Evolutionary conservation across 768 basidiomycete genomes (phyloP).

Genomic region (Boletus eberwhitei): DNA sequence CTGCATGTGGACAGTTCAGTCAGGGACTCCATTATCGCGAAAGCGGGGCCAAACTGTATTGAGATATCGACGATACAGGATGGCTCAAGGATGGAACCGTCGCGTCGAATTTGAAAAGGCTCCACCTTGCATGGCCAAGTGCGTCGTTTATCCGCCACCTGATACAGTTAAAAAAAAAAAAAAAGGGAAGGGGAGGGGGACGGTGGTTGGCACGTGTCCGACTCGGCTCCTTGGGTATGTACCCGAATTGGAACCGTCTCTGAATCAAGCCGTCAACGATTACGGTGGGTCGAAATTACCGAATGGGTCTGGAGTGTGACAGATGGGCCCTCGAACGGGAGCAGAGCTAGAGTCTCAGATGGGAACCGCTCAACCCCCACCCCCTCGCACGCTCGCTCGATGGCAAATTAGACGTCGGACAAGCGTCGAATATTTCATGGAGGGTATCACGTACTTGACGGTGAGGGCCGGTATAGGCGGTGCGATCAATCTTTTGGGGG

Average conservation of each 20-base stretch:
- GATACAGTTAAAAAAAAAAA: no score
- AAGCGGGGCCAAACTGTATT: no score
- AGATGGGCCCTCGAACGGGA: conserved; percentile 4
- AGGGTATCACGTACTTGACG: conserved; percentile 13
- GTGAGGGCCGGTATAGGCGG: no score
- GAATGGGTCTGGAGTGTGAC: conserved; percentile 24
- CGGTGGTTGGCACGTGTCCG: not conserved
- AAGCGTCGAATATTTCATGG: not conserved
- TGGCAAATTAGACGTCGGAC: conserved; percentile 13
- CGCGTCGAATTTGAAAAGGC: conserved; percentile 21
- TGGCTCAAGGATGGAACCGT: no score
- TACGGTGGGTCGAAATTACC: conserved; percentile 19
- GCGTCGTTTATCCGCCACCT: no score
- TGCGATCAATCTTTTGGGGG: conserved; percentile 25
- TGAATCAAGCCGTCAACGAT: not conserved
- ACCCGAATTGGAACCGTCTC: conserved; percentile 5
- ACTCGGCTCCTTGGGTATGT: conserved; percentile 14
- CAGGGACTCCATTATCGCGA: no score
- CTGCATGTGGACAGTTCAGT: no score
- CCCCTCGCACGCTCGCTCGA: not conserved
- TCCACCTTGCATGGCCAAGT: conserved; percentile 20
- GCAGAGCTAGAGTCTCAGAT: conserved; percentile 1
- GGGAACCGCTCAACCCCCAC: conserved; percentile 10
- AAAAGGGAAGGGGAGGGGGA: no score
- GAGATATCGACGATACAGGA: no score